phyloP scores from a whole-genome alignment of 768 basidiomycete genomes.

The Fibroporia radiculosa region DNA sequence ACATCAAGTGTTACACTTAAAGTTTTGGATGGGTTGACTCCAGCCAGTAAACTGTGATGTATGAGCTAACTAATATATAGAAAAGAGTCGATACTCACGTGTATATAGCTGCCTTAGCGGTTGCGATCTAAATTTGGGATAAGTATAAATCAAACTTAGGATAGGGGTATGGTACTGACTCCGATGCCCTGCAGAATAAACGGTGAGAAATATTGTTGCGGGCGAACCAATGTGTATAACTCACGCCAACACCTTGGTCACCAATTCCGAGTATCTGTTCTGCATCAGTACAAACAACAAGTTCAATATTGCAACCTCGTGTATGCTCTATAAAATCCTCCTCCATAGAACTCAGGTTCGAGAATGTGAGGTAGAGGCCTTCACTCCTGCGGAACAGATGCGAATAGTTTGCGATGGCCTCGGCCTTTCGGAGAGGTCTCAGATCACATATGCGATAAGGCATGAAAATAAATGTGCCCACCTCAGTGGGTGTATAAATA shows the following conservation, averaged over 20 bases:
- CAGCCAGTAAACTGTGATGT: constrained; percentile 46
- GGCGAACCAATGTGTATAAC: constrained; percentile 7
- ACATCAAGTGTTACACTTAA: constrained; percentile 66
- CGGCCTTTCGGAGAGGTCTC: constrained; percentile 37
- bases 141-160: neutral
- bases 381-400: constrained; percentile 76
- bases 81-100: constrained; percentile 31
- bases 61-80: neutral
- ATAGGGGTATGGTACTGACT: constrained; percentile 14
- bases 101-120: constrained; percentile 74
- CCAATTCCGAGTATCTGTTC: constrained; percentile 81
- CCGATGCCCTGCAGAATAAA: constrained; percentile 27
- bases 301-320: constrained; percentile 54
- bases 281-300: constrained; percentile 78
- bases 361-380: constrained; percentile 64
- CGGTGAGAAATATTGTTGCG: neutral
- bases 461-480: constrained; percentile 19
- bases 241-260: constrained; percentile 65
- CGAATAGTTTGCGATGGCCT: constrained; percentile 78
- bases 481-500: constrained; percentile 80
- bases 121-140: constrained; percentile 44
- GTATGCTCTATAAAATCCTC: constrained; percentile 66
- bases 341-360: constrained; percentile 60
- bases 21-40: constrained; percentile 52
- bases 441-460: neutral